Base-by-base conservation (phyloP, 1,284 basidiomycete genomes). In the Ustilago esculenta region DNA sequence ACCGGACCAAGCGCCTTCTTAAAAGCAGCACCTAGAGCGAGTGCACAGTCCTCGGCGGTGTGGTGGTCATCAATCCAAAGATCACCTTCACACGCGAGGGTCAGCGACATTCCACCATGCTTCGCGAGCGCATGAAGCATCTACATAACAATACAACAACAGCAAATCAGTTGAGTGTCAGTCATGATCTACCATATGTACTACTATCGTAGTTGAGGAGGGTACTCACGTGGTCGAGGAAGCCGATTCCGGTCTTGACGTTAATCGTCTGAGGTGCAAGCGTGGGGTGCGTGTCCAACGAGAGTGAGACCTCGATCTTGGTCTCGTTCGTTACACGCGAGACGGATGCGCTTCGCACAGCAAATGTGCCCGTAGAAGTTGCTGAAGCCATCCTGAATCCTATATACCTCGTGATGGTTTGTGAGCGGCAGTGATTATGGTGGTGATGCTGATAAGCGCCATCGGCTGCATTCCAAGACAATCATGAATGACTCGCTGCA, bases 31-130 rank as follows among this genome's bases (percentile, higher is more conserved):
- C 94, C 94, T 10, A 98, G 86, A 4, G 92, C 94, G 59, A 97
- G 89, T 11, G 94, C 93, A 81, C 89, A 91, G 84, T 97, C 94
- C 87, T 97, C 82, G 86, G 95, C 93, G 40, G 95, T 93, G 85
- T 99, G 96, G 83, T 99, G 96, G 84, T 99, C 96, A 84, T 99
- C 96, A 66, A 98, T 97, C 88, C 90, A 92, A 15, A 98, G 86
- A 83, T 99, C 96, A 45, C 96, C 96, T 77, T 91, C 89, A 83
- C 94, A 98, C 76, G 90, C 90, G 83, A 98, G 86, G 12, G 87
- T 88, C 52, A 99, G 85, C 0, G 92, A 94, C 77, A 82, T 77
- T 11, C 81, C 81, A 29, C 81, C 80, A 59, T 82, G 81, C 73
- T 82, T 82, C 24, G 79, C 79, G 6, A 82, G 66, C 20, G 81